Percentiles rank a stretch among this genome's conserved stretches.
These are phyloP conservation scores for Echinosophora koreensis DNA, from an alignment of 306 rosid genomes.

Conservation along the genomic window DNA sequence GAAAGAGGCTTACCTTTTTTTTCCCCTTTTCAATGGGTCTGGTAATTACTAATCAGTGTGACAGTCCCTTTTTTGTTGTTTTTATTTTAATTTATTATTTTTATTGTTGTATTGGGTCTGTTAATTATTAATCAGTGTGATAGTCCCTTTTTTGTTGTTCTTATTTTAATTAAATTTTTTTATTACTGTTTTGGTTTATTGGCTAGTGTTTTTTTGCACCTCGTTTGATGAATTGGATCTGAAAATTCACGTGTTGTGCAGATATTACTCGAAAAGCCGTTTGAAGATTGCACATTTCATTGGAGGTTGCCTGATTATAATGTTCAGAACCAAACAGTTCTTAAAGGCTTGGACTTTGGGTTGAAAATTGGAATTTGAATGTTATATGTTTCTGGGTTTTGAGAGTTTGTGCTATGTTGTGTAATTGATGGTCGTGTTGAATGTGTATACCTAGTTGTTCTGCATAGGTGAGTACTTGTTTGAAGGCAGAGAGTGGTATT, in stretches of 20 bases:
- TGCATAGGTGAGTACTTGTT: constrained; percentile 51
- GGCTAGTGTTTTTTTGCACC: constrained; percentile 41
- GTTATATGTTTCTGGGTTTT: constrained; percentile 48
- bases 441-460: constrained; percentile 48
- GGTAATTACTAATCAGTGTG: constrained; percentile 36
- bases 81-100: neutral
- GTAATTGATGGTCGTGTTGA: constrained; percentile 42
- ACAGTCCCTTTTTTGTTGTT: constrained; percentile 9
- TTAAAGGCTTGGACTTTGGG: constrained; percentile 54
- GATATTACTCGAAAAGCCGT: constrained; percentile 57
- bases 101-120: constrained; percentile 21
- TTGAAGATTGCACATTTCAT: constrained; percentile 54
- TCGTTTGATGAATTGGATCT: constrained; percentile 72
- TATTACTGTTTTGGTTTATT: constrained; percentile 37
- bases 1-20: constrained; percentile 28
- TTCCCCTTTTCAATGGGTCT: constrained; percentile 30
- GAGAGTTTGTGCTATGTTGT: constrained; percentile 43
- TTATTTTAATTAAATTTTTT: too few species aligned
- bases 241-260: constrained; percentile 51
- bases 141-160: neutral
- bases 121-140: constrained; percentile 32
- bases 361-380: neutral
- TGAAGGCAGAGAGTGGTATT: constrained; percentile 44
- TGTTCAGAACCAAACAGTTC: constrained; percentile 56
- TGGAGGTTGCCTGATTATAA: constrained; percentile 47